These are phyloP conservation scores for Saccharomycodes ludwigii DNA, from an alignment of 805 yeast species.

Conservation along the genomic window DNA sequence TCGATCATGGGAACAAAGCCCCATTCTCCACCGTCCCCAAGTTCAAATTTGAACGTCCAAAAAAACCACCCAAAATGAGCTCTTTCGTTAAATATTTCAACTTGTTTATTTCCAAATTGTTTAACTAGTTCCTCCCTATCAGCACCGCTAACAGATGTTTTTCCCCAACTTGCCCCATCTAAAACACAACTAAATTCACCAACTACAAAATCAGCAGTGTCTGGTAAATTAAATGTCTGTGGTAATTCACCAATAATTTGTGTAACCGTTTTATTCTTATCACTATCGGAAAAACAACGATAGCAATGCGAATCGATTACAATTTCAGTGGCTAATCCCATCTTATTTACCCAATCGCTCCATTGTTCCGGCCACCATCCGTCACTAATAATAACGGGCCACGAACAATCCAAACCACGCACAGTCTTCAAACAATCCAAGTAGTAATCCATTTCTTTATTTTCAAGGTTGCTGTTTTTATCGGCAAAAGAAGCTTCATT, in stretches of 20 bases:
- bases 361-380: conserved; percentile 88
- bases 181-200: conserved; percentile 90
- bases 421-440: conserved; percentile 49
- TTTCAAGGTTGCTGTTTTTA: conserved; percentile 28
- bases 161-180: conserved; percentile 65
- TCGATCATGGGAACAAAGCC: conserved; percentile 72
- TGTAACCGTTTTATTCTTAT: conserved; percentile 51
- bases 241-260: conserved; percentile 49
- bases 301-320: conserved; percentile 79
- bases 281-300: conserved; percentile 71
- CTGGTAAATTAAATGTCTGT: conserved; percentile 33
- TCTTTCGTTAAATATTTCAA: conserved; percentile 32
- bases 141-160: conserved; percentile 22
- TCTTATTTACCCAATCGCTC: conserved; percentile 45
- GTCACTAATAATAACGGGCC: conserved; percentile 78
- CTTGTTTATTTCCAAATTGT: conserved; percentile 50
- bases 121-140: conserved; percentile 44
- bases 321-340: conserved; percentile 38
- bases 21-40: conserved; percentile 96
- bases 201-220: conserved; percentile 55
- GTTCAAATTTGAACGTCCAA: conserved; percentile 82
- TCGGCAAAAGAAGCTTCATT: conserved; percentile 64
- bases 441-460: conserved; percentile 35
- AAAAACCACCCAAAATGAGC: conserved; percentile 68
- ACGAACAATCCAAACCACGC: conserved; percentile 35